These are phyloP conservation scores for Ceratobasidium sp. DNA, from an alignment of 1,284 basidiomycete species.

Conservation along the genomic window DNA sequence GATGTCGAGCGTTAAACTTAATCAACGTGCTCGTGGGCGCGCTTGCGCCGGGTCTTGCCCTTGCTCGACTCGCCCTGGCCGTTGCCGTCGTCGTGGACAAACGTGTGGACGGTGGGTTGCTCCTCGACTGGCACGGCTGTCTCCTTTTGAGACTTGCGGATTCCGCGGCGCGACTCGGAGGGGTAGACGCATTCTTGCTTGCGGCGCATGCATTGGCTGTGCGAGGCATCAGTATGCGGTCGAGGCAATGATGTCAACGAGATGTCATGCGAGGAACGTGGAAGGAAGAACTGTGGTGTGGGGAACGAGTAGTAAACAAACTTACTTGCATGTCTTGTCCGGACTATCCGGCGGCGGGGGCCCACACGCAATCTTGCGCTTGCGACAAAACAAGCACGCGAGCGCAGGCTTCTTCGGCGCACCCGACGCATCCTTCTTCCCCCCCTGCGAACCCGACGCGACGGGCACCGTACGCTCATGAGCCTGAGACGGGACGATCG, in stretches of 20 bases:
- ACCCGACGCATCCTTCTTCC: slow-evolving; percentile 9
- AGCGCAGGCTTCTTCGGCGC: slow-evolving; percentile 48
- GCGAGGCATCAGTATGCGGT: not conserved
- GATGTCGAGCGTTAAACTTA: not conserved
- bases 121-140: not conserved
- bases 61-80: not conserved
- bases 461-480: slow-evolving; percentile 16
- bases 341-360: slow-evolving; percentile 40
- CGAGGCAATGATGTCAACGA: not conserved
- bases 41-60: slow-evolving; percentile 28
- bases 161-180: slow-evolving; percentile 67
- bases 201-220: slow-evolving; percentile 71
- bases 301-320: not conserved
- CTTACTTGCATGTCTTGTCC: slow-evolving; percentile 48
- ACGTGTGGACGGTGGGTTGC: not conserved
- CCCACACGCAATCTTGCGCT: slow-evolving; percentile 49
- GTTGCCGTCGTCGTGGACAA: slow-evolving; percentile 32
- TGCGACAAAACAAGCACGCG: slow-evolving; percentile 48
- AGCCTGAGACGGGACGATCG: slow-evolving; percentile 38
- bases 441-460: not conserved
- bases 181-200: slow-evolving; percentile 71
- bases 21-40: not conserved
- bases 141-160: slow-evolving; percentile 45
- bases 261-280: not conserved
- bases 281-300: not conserved